phyloP scores from a whole-genome alignment of 768 basidiomycete species.

The Boletus speciosus region DNA sequence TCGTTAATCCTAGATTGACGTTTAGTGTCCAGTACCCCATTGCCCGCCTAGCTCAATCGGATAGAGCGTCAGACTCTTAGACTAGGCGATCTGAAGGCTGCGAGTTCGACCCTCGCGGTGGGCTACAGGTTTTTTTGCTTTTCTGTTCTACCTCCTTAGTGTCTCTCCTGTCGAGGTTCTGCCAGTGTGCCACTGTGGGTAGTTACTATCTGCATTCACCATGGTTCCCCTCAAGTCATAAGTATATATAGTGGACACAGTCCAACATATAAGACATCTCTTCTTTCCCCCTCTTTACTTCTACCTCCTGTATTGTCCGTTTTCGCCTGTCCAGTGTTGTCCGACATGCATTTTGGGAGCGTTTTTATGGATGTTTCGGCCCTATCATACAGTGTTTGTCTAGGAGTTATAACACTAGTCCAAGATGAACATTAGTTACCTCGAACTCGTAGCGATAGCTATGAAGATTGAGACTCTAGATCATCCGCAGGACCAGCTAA shows the following conservation, averaged over 20 bases:
- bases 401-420: background rate
- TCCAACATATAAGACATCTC: no score
- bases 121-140: slow-evolving; percentile 33
- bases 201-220: no score
- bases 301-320: no score
- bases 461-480: background rate
- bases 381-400: background rate
- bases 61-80: slow-evolving; percentile 67
- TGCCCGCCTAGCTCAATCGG: slow-evolving; percentile 66
- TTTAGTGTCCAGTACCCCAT: background rate
- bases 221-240: no score
- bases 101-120: slow-evolving; percentile 65
- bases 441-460: background rate
- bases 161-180: background rate
- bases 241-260: no score
- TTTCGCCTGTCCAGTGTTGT: background rate
- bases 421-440: background rate
- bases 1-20: no score
- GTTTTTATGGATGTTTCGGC: background rate
- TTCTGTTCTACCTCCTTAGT: background rate
- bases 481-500: background rate
- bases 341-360: background rate
- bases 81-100: slow-evolving; percentile 53
- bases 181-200: no score
- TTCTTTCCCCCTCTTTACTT: no score